Evolutionary conservation across 2,329 filamentous ascomycete genomes (phyloP), one percentile per base, ranked within the genome.

Genomic region (Claviceps monticola): DNA sequence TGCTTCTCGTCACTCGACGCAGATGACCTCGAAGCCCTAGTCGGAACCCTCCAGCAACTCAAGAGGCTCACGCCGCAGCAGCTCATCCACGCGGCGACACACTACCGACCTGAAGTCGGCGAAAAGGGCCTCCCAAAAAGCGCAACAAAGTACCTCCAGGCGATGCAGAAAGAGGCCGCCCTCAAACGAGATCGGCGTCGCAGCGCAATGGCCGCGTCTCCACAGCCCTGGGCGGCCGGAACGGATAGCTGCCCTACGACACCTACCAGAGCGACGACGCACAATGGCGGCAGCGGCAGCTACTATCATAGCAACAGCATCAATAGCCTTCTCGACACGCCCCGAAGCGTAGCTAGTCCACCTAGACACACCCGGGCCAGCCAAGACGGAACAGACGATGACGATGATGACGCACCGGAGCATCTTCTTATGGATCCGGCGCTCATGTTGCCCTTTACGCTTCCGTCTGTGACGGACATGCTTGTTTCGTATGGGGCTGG

Each of bases 391-490:
- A 69, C 66, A 1, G 80, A 83, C 16, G 80, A 47, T 1, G 57
- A 60, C 3, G 56, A 84, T 9, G 80, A 85, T 45, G 83, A 87
- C 54, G 74, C 82, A 14, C 84, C 85, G 0, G 80, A 87, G 58
- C 78, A 86, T 54, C 74, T 96, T 38, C 80, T 96, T 44, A 70
- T 97, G 50, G 90, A 97, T 62, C 88, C 91, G 3, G 86, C 90
- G 2, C 74, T 95, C 54, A 95, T 96, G 78, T 76, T 98, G 26
- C 93, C 93, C 0, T 98, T 98, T 65, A 85, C 86, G n/a, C 74
- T 98, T 29, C 93, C 93, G 1, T 95, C 91, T 1, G 93, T 88
- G 53, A 97, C 90, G 26, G 93, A 98, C 66, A 98, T 98, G 93
- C 76, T 97, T 47, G 81, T 98, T 47, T 91, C 84, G 58, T 98